Evolutionary conservation across 2,329 filamentous ascomycete species (phyloP).

Genomic region (Neoarthrinium moseri): DNA sequence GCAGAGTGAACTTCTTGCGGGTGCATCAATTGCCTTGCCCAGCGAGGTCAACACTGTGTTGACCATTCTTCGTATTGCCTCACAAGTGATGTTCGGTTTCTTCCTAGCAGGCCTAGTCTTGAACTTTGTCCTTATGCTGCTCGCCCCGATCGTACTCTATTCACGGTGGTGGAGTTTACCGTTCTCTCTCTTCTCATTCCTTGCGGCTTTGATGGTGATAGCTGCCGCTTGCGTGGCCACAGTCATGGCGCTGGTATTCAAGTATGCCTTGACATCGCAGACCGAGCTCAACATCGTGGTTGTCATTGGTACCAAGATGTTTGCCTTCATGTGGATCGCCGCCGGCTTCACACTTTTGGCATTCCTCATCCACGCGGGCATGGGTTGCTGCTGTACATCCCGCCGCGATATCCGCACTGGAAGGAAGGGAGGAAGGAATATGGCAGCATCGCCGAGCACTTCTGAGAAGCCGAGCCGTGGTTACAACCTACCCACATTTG

Average conservation of each 20-base stretch:
- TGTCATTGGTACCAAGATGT: constrained; percentile 69
- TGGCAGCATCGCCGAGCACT: background rate
- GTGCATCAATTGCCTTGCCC: constrained; percentile 81
- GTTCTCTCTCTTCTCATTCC: constrained; percentile 65
- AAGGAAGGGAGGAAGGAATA: constrained; percentile 24
- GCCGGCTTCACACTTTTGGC: constrained; percentile 65
- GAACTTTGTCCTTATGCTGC: constrained; percentile 69
- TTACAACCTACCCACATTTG: constrained; percentile 1
- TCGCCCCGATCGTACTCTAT: constrained; percentile 55
- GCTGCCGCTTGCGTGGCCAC: constrained; percentile 75
- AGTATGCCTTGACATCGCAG: constrained; percentile 70
- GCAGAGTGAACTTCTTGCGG: constrained; percentile 74
- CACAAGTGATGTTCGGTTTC: constrained; percentile 85
- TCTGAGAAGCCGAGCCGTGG: constrained; percentile 4
- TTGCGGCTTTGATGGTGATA: constrained; percentile 65
- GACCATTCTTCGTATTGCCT: constrained; percentile 69
- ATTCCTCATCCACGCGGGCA: constrained; percentile 70
- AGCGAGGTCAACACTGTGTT: constrained; percentile 71
- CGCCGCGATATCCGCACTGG: constrained; percentile 48
- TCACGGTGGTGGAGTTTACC: constrained; percentile 63
- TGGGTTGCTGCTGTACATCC: constrained; percentile 74
- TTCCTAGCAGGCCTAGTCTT: constrained; percentile 73
- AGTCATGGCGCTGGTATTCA: constrained; percentile 80
- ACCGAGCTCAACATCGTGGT: constrained; percentile 75
- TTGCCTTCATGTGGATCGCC: constrained; percentile 88